A percentile compares a stretch with the other conserved stretches of the same genome.
These are phyloP conservation scores for Skeletonema costatum DNA, from an alignment of 108 stramenopile genomes.

Conservation along the genomic window DNA sequence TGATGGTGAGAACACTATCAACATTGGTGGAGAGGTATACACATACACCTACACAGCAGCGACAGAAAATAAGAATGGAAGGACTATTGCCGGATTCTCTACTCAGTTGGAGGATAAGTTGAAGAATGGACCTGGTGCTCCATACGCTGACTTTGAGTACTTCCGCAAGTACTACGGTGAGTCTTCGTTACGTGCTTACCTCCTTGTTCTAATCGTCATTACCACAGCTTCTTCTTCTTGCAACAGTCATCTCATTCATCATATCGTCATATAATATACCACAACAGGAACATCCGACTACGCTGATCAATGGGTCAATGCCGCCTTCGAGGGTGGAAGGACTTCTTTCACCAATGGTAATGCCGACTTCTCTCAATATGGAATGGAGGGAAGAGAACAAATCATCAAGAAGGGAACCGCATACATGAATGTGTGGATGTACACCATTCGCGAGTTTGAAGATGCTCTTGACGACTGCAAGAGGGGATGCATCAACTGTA, in stretches of 20 bases:
- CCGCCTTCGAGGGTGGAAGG: constrained; percentile 55
- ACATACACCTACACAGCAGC: constrained; percentile 50
- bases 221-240: background rate
- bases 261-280: background rate
- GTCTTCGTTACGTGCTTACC: background rate
- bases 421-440: constrained; percentile 74
- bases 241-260: background rate
- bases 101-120: constrained; percentile 51
- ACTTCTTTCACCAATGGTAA: constrained; percentile 69
- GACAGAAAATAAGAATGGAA: constrained; percentile 59
- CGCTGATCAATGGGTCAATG: constrained; percentile 72
- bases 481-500: constrained; percentile 54
- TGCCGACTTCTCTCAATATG: constrained; percentile 52
- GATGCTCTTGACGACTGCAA: constrained; percentile 78
- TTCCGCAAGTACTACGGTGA: constrained; percentile 72
- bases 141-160: constrained; percentile 55
- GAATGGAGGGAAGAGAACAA: constrained; percentile 46
- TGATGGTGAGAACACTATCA: constrained; percentile 5
- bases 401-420: constrained; percentile 73
- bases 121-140: constrained; percentile 43
- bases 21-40: constrained; percentile 26
- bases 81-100: constrained; percentile 63
- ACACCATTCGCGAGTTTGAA: constrained; percentile 71
- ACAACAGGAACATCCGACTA: constrained; percentile 50
- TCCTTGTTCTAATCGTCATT: background rate